Base-by-base conservation (phyloP, 1,139 yeast genomes). In the Yamadazyma diospyri region DNA sequence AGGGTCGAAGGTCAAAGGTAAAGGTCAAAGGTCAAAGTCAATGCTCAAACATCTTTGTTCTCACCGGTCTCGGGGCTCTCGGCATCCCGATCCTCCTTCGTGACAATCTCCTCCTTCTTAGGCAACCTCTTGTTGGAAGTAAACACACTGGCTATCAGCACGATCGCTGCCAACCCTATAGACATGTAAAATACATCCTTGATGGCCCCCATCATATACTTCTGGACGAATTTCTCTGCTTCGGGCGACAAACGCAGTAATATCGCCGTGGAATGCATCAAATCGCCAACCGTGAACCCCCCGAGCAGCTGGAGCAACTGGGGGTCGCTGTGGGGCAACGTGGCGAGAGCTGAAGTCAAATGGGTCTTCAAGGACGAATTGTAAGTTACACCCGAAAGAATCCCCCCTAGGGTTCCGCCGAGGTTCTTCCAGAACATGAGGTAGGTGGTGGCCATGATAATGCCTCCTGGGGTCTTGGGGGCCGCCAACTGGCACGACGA, bases 401-500 rank as follows among this genome's bases (percentile, higher is more conserved):
- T 54, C 6, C 61, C 50, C 10, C 61, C 52, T 18, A 64, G 21
- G 4, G 70, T 48, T 33, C 62, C 65, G 5, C 58, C 57, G 14
- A 64, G 38, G 2, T 61, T 46, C 43, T 70, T 57, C 15, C 40
- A 37, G 37, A 63, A 61, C 39, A 56, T 57, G 15, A 59, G 23
- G 30, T 56, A 54, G 4, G 65, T 49, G 3, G 70, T 63, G 5
- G 67, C 51, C 56, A 63, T 46, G 30, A 67, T 65, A 15, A 52
- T 51, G 8, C 62, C 58, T 9, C 70, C 70, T 3, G 63, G 57
- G 4, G 58, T 47, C 34, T 59, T 55, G 16, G 70, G 69, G 2
- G 70, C 69, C 15, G 50, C 41, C 4, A 64, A 43, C 41, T 63
- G 69, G 2, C 60, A 51, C 2, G 55, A 47, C 11, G 60, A 46